These are phyloP conservation scores for Vitis hybrid DNA, from an alignment of 177 flowering plant genomes.

Conservation along the genomic window DNA sequence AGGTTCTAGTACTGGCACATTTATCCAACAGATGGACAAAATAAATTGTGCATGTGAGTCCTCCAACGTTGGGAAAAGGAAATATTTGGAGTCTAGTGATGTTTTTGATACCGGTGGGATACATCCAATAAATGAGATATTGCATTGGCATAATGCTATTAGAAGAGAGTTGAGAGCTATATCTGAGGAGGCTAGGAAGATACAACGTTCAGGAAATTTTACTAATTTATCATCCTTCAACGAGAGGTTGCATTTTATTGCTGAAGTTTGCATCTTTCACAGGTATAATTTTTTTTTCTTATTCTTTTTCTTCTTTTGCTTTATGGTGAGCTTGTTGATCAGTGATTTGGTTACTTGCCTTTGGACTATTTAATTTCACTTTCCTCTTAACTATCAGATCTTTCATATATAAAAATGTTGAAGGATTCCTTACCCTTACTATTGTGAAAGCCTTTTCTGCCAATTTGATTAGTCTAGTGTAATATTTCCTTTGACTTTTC, in stretches of 20 bases:
- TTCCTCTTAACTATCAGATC: neutral
- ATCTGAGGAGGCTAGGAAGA: constrained; percentile 41
- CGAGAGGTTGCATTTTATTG: constrained; percentile 49
- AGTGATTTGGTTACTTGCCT: neutral
- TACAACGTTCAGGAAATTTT: constrained; percentile 39
- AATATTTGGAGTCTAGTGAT: constrained; percentile 24
- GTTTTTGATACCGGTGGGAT: constrained; percentile 10
- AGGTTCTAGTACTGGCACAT: constrained; percentile 9
- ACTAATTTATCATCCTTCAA: constrained; percentile 36
- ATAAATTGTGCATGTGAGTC: constrained; percentile 33
- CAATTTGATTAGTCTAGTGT: neutral
- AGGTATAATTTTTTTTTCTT: constrained; percentile 24
- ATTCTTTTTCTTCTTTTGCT: neutral
- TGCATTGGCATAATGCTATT: constrained; percentile 54
- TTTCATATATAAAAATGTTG: neutral
- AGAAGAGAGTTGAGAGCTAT: constrained; percentile 43
- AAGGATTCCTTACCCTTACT: neutral
- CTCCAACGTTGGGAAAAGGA: constrained; percentile 37
- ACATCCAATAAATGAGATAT: constrained; percentile 50
- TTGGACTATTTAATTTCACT: neutral
- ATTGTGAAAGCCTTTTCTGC: neutral
- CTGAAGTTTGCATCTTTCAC: constrained; percentile 59
- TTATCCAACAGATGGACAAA: constrained; percentile 9
- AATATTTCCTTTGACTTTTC: neutral
- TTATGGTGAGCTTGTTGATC: neutral